A percentile compares a stretch with the other conserved stretches of the same genome.
Conservation (phyloP, 495 filamentous ascomycete genomes). For the Tuber borchii region DNA sequence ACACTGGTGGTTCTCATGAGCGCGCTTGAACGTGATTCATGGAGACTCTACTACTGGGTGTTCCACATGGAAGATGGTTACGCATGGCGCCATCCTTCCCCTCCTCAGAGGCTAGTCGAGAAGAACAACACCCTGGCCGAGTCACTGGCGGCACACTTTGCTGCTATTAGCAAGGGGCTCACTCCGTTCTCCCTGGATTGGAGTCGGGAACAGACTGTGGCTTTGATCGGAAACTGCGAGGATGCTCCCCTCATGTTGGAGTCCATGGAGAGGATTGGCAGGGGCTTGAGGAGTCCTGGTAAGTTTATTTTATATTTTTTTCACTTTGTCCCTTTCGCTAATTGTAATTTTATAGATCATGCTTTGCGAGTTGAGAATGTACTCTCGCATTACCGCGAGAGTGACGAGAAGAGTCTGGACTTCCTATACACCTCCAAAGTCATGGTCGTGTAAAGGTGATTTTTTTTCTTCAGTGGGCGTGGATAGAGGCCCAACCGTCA, state of each 20-base stretch:
- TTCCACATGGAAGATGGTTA: constrained; percentile 41
- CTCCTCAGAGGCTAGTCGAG: constrained; percentile 38
- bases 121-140: constrained; percentile 40
- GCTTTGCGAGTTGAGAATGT: constrained; percentile 35
- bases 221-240: constrained; percentile 37
- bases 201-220: constrained; percentile 39
- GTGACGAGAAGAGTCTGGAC: constrained; percentile 39
- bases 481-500: background rate
- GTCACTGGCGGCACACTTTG: constrained; percentile 41
- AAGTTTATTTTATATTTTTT: constrained; percentile 6
- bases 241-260: constrained; percentile 28
- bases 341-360: constrained; percentile 23
- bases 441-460: constrained; percentile 28
- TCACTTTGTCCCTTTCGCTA: background rate
- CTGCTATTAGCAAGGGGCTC: constrained; percentile 42
- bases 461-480: background rate
- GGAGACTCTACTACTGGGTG: constrained; percentile 43
- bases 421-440: constrained; percentile 42
- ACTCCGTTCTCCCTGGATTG: constrained; percentile 42
- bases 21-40: constrained; percentile 40
- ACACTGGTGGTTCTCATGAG: constrained; percentile 39
- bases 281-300: constrained; percentile 36
- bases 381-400: constrained; percentile 35
- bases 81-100: constrained; percentile 38
- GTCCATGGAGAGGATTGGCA: constrained; percentile 38